These are phyloP conservation scores for Paecilomyces variotii DNA, from an alignment of 2,329 filamentous ascomycete genomes.

Conservation along the genomic window DNA sequence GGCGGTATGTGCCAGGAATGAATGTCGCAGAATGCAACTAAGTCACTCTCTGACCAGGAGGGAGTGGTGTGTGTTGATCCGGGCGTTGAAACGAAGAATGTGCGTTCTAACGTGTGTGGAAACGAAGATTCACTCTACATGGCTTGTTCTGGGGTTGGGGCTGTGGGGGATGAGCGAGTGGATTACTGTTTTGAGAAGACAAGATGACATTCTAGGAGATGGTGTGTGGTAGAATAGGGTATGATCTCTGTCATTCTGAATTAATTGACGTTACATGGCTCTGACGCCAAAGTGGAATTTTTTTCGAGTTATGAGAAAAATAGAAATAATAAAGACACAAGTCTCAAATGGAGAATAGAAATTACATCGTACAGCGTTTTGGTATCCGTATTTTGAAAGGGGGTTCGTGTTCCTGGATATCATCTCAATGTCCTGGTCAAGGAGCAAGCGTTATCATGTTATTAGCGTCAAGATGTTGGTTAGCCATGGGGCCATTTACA, in stretches of 20 bases:
- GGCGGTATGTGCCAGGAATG: not conserved
- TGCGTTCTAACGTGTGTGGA: not conserved
- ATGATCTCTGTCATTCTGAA: not conserved
- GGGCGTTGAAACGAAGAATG: not conserved
- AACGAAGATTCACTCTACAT: not conserved
- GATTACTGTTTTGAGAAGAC: not conserved
- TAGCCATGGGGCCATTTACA: slow-evolving; percentile 16
- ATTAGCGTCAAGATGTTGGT: not conserved
- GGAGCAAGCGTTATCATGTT: not conserved
- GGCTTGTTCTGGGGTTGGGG: not conserved
- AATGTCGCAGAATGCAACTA: no score
- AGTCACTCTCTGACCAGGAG: no score
- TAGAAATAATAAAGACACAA: not conserved
- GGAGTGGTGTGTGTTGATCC: not conserved
- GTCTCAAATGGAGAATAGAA: not conserved
- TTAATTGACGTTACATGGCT: not conserved
- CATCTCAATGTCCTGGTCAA: not conserved
- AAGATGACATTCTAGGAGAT: not conserved
- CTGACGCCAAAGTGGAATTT: not conserved
- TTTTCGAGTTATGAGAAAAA: not conserved
- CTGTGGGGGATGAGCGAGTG: not conserved
- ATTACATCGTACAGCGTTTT: not conserved
- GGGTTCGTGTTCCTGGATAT: not conserved
- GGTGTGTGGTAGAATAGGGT: not conserved
- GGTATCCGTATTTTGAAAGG: not conserved